Conservation (phyloP, 2,329 filamentous ascomycete genomes). For the Claviceps fusiformis region DNA sequence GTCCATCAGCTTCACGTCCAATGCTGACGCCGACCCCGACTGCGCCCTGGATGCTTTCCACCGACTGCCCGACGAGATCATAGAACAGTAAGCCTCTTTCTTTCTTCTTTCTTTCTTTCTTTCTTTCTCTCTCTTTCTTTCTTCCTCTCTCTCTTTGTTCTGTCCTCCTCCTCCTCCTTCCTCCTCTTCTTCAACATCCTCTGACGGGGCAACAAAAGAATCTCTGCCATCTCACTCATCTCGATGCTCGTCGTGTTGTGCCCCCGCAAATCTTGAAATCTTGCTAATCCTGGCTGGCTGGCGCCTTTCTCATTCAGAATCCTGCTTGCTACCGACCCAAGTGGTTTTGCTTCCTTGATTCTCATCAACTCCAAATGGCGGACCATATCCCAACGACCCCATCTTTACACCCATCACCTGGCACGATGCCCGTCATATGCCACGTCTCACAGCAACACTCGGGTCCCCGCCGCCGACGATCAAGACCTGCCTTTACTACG, state of each 20-base stretch:
- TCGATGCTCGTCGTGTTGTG: neutral
- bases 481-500: conserved; percentile 48
- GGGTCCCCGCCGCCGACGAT: conserved; percentile 24
- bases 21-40: conserved; percentile 9
- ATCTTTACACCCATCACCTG: conserved; percentile 51
- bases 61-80: conserved; percentile 53
- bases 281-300: neutral
- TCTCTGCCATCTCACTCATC: neutral
- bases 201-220: neutral
- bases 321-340: conserved; percentile 43
- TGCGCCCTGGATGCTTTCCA: conserved; percentile 30
- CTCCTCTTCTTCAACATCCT: neutral
- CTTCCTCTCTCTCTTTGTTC: no score
- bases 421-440: conserved; percentile 46
- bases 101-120: no score
- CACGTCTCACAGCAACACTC: conserved; percentile 28
- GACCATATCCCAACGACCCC: conserved; percentile 45
- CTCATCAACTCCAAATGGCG: conserved; percentile 55
- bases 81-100: conserved; percentile 42
- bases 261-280: neutral
- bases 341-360: conserved; percentile 52
- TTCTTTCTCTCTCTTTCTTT: no score
- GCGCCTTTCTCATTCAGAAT: conserved; percentile 34
- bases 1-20: conserved; percentile 14
- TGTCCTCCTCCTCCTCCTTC: no score